A percentile compares a stretch with the other conserved stretches of the same genome.
phyloP scores from a whole-genome alignment of 805 yeast species.

The Myxozyma neotropica region DNA sequence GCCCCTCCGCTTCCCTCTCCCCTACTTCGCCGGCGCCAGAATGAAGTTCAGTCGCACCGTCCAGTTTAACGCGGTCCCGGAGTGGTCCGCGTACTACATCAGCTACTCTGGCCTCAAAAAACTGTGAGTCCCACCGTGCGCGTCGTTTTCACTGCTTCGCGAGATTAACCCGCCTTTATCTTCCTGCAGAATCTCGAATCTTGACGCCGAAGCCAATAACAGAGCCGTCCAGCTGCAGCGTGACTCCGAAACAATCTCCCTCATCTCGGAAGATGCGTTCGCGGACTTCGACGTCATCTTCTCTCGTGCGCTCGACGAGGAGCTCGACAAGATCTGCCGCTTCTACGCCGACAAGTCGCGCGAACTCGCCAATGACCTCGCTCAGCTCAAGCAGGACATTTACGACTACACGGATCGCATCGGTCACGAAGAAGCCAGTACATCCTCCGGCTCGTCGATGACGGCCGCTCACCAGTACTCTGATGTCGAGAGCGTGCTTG shows the following conservation, averaged over 20 bases:
- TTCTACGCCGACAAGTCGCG: constrained; percentile 72
- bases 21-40: background rate
- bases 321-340: constrained; percentile 70
- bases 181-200: constrained; percentile 58
- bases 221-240: constrained; percentile 35
- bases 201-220: constrained; percentile 58
- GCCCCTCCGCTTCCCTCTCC: background rate
- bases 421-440: constrained; percentile 11
- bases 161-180: too few relatives aligned
- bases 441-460: constrained; percentile 24
- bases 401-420: constrained; percentile 49
- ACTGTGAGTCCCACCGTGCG: constrained; percentile 45
- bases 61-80: constrained; percentile 97
- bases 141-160: too few relatives aligned
- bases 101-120: constrained; percentile 88
- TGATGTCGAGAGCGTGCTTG: constrained; percentile 16
- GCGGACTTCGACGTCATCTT: constrained; percentile 63
- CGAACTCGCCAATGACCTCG: constrained; percentile 56
- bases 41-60: constrained; percentile 96
- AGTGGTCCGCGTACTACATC: constrained; percentile 91
- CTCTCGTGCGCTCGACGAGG: constrained; percentile 71
- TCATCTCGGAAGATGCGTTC: constrained; percentile 39
- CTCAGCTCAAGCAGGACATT: constrained; percentile 61
- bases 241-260: constrained; percentile 40
- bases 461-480: constrained; percentile 11